A percentile compares a stretch with the other conserved stretches of the same genome.
phyloP scores from a whole-genome alignment of 148 eudicot species.

The Camellia japonica region DNA sequence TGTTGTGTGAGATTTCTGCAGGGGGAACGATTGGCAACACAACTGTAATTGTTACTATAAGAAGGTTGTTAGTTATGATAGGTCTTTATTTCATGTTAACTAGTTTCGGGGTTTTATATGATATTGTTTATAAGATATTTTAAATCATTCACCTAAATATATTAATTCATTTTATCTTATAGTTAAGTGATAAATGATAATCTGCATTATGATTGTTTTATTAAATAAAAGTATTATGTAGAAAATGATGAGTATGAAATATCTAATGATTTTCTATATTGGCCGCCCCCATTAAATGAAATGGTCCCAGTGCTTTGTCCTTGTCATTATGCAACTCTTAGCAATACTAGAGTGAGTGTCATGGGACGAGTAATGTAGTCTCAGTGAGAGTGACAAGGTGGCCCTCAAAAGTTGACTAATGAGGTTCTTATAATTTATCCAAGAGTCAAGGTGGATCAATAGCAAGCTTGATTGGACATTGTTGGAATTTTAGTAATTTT shows the following conservation, averaged over 20 bases:
- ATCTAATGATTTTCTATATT: too few species aligned
- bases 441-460: too few species aligned
- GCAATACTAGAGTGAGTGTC: neutral
- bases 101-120: too few species aligned
- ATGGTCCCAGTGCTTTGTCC: neutral
- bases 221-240: too few species aligned
- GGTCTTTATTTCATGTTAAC: neutral
- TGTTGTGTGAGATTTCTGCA: neutral
- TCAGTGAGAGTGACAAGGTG: neutral
- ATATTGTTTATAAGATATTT: too few species aligned
- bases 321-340: neutral
- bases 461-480: neutral
- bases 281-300: neutral
- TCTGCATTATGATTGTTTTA: too few species aligned
- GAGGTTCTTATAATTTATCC: neutral
- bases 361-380: neutral
- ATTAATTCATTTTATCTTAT: too few species aligned
- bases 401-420: constrained; percentile 12
- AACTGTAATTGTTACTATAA: neutral
- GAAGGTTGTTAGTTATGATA: neutral
- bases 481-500: neutral
- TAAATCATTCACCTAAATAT: too few species aligned
- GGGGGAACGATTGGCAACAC: neutral
- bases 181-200: too few species aligned
- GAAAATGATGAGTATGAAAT: too few species aligned